Conservation (phyloP, 257 asterid genomes). For the Lithospermum erythrorhizon region DNA sequence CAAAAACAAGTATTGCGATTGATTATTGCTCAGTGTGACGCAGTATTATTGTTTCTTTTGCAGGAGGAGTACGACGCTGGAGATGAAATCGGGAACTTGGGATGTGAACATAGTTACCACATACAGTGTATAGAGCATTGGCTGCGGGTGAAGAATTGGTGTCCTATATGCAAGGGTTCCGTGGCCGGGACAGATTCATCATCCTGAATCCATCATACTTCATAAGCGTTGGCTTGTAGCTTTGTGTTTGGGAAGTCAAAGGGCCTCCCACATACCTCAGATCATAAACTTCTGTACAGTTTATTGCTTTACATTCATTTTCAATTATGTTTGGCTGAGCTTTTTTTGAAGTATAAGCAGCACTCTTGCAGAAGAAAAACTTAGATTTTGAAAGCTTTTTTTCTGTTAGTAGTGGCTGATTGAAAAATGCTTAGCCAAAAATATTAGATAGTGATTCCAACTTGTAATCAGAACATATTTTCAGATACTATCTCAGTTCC, state of each 20-base stretch:
- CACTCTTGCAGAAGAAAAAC: no score
- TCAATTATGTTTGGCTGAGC: not conserved
- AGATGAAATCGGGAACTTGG: slow-evolving; percentile 61
- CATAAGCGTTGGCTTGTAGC: not conserved
- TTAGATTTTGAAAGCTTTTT: no score
- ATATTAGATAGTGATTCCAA: no score
- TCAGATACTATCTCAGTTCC: no score
- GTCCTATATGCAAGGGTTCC: slow-evolving; percentile 83
- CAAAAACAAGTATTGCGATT: not conserved
- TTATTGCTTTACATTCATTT: not conserved
- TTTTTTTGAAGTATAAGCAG: no score
- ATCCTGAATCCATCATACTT: not conserved
- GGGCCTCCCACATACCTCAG: not conserved
- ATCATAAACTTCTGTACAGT: not conserved
- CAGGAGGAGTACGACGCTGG: slow-evolving; percentile 72
- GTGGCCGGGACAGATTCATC: slow-evolving; percentile 24
- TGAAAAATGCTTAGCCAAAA: no score
- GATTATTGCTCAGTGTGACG: not conserved
- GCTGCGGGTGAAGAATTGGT: slow-evolving; percentile 79
- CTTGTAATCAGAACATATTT: no score
- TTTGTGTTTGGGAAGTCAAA: not conserved
- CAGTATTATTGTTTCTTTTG: slow-evolving; percentile 7
- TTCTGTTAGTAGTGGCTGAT: no score
- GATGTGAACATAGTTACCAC: slow-evolving; percentile 71
- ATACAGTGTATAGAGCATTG: slow-evolving; percentile 52